A percentile compares a stretch with the other conserved stretches of the same genome.
Evolutionary conservation across 2,329 filamentous ascomycete species (phyloP).

Genomic region (Pseudocercospora fuligena): DNA sequence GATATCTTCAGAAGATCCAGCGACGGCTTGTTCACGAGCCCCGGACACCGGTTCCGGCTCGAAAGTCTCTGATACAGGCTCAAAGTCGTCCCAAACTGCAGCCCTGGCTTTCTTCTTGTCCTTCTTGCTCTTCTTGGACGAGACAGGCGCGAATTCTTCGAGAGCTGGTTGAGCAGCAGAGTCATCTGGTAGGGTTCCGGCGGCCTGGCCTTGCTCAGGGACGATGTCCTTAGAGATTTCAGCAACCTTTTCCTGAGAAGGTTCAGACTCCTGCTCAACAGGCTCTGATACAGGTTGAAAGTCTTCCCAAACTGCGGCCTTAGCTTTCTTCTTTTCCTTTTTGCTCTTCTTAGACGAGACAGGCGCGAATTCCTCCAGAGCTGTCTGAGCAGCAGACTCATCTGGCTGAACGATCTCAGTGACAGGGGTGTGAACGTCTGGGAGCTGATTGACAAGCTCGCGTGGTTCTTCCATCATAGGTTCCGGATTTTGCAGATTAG

Average conservation of each 20-base stretch:
- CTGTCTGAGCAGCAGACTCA: neutral
- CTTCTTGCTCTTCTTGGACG: conserved; percentile 33
- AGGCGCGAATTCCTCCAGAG: conserved; percentile 21
- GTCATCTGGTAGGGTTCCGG: conserved; percentile 9
- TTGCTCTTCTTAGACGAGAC: conserved; percentile 33
- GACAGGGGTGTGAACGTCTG: neutral
- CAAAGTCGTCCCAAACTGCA: conserved; percentile 16
- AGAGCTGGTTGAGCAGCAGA: neutral
- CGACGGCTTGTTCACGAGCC: neutral
- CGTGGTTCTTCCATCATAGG: neutral
- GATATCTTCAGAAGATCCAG: neutral
- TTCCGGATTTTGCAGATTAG: neutral
- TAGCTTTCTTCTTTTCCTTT: conserved; percentile 26
- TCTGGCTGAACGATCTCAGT: conserved; percentile 9
- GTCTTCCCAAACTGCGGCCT: conserved; percentile 18
- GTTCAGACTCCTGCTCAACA: neutral
- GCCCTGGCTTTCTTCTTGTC: conserved; percentile 24
- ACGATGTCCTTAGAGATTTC: neutral
- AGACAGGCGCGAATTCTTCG: conserved; percentile 22
- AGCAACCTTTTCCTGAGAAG: neutral
- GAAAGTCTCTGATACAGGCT: conserved; percentile 8
- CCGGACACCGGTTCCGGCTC: conserved; percentile 1
- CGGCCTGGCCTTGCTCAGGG: neutral
- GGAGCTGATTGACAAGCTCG: conserved; percentile 1
- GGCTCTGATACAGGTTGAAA: conserved; percentile 14